Evolutionary conservation across 306 rosid genomes (phyloP), one percentile per base, ranked within the genome.

Genomic region (Dryas octopetala): DNA sequence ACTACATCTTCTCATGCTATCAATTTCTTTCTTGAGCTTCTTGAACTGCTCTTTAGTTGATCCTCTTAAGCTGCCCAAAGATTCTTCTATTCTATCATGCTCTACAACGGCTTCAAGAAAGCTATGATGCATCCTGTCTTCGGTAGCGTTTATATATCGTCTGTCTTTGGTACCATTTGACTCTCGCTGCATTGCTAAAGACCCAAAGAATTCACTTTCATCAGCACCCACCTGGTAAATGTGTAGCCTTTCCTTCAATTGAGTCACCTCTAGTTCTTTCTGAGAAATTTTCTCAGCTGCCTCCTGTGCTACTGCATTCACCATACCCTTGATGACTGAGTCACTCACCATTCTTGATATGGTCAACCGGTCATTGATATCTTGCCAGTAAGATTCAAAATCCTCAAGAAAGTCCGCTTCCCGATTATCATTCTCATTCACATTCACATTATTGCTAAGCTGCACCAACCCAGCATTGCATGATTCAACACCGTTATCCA

Each of bases 261-360:
- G 71, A 65, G 79, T 76, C 70, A 95, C 81, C 91, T 90, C 97
- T 68, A 54, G 68, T 73, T 92, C 97, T 83, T 90, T 95, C 84
- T 66, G 85, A 54, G 91, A 77, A 52, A 95, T 82, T 80, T 77
- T 86, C 91, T 90, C 93, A 28, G 76, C 87, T 26, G 97, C 93
- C 74, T 86, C 92, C 63, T 88, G 83, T 67, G 86, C 81, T 45
- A 96, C 66, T 2, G 93, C 97, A 83, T 81, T 80, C 78, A 96
- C 89, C 88, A 88, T 84, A 71, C 97, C 97, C 86, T 83, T 92
- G 59, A 92, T 79, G 65, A 96, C 79, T 15, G 96, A 88, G 69
- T 96, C 98, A 64, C 91, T 89, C 57, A 92, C 99, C 97, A 92
- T 84, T 84, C 97, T 85, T 6, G 97, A 92, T n/a, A 96, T 77